These are phyloP conservation scores for Wickerhamomyces subpelliculosus DNA, from an alignment of 805 yeast genomes.

Conservation along the genomic window DNA sequence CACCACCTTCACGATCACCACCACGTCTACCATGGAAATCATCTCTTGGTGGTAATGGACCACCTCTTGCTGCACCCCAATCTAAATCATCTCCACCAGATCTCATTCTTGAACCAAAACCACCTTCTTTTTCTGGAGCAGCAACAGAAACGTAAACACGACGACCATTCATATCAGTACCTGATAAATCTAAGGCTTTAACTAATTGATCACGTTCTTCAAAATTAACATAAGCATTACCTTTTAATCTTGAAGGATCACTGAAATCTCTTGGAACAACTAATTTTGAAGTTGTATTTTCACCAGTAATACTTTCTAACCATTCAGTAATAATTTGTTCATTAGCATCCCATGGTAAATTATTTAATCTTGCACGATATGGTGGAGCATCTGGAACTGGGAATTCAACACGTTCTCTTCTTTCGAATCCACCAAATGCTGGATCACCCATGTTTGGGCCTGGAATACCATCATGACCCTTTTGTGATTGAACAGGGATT, in stretches of 20 bases:
- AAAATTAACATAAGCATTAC: slow-evolving; percentile 84
- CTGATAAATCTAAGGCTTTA: slow-evolving; percentile 63
- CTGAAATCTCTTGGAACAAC: slow-evolving; percentile 63
- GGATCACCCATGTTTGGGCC: slow-evolving; percentile 31
- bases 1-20: too few relatives aligned
- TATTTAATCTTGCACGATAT: slow-evolving; percentile 80
- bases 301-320: slow-evolving; percentile 44
- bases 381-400: slow-evolving; percentile 93
- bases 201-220: slow-evolving; percentile 71
- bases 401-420: slow-evolving; percentile 54
- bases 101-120: slow-evolving; percentile 34
- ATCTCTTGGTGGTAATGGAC: slow-evolving; percentile 18
- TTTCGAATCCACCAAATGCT: slow-evolving; percentile 29
- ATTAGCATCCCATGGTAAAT: slow-evolving; percentile 74
- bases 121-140: slow-evolving; percentile 48
- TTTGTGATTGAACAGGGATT: slow-evolving; percentile 34
- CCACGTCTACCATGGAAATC: slow-evolving; percentile 23
- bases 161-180: slow-evolving; percentile 66
- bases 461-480: slow-evolving; percentile 17
- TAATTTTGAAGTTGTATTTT: slow-evolving; percentile 53
- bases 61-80: slow-evolving; percentile 46
- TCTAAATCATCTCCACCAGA: slow-evolving; percentile 33
- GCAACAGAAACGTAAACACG: slow-evolving; percentile 72
- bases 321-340: slow-evolving; percentile 60
- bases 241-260: slow-evolving; percentile 65